Conservation (phyloP, 225 moss, liverwort and hornwort species). For the Marchantia polymorpha region DNA sequence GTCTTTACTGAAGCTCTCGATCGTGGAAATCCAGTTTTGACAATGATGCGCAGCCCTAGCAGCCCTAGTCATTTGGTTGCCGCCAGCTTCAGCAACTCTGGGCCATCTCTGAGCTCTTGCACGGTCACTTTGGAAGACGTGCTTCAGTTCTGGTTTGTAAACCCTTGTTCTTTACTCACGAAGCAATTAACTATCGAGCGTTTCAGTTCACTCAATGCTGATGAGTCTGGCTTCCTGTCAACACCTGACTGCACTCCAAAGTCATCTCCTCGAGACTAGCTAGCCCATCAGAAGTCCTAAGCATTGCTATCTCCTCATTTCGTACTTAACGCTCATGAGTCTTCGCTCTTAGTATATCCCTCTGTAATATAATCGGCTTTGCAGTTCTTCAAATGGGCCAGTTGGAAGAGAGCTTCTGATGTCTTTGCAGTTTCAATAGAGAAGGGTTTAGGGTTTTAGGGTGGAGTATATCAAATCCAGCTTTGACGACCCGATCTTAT, state of each 20-base stretch:
- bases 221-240: too few species aligned
- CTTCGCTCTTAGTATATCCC: too few species aligned
- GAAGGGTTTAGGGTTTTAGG: too few species aligned
- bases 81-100: conserved; percentile 3
- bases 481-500: not conserved
- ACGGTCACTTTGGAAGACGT: conserved; percentile 5
- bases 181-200: not conserved
- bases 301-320: not conserved
- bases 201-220: not conserved
- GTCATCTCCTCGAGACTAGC: not conserved
- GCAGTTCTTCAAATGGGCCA: not conserved
- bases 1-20: not conserved
- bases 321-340: too few species aligned
- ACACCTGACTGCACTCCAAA: too few species aligned
- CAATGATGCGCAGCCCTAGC: not conserved
- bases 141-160: conserved; percentile 17
- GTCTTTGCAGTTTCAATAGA: not conserved
- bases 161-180: not conserved
- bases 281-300: not conserved
- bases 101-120: not conserved
- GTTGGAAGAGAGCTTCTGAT: not conserved
- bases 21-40: not conserved
- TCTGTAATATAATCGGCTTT: too few species aligned
- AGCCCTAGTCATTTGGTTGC: not conserved
- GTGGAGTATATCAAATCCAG: not conserved